Conservation (phyloP, 352 stramenopile species). For the Globisporangium carolinianum region DNA sequence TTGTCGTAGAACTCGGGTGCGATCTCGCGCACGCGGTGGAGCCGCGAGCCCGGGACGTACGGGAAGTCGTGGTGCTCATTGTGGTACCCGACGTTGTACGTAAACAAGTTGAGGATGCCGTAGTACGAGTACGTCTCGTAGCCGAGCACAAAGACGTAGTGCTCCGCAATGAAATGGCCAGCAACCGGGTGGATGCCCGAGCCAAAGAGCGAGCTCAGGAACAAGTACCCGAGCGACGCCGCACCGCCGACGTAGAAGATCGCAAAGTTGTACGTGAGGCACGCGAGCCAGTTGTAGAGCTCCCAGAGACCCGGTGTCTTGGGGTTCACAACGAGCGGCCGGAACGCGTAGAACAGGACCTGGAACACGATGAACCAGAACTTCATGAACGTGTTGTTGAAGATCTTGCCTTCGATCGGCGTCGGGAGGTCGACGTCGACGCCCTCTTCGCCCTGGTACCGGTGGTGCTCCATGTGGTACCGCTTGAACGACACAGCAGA, state of each 20-base stretch:
- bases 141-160: slow-evolving; percentile 94
- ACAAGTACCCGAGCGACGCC: slow-evolving; percentile 87
- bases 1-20: slow-evolving; percentile 95
- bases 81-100: slow-evolving; percentile 98
- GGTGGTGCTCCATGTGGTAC: slow-evolving; percentile 98
- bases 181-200: slow-evolving; percentile 93
- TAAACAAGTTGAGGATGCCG: slow-evolving; percentile 93
- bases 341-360: slow-evolving; percentile 90
- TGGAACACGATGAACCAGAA: slow-evolving; percentile 91
- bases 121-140: slow-evolving; percentile 99
- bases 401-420: slow-evolving; percentile 84
- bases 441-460: slow-evolving; percentile 91
- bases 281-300: slow-evolving; percentile 79
- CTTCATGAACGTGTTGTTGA: slow-evolving; percentile 85
- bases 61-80: slow-evolving; percentile 99
- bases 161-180: slow-evolving; percentile 97
- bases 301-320: slow-evolving; percentile 85
- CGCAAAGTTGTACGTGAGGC: slow-evolving; percentile 75
- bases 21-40: slow-evolving; percentile 88
- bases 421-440: slow-evolving; percentile 95
- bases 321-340: slow-evolving; percentile 90
- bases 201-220: slow-evolving; percentile 89
- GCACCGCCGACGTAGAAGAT: slow-evolving; percentile 82
- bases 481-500: slow-evolving; percentile 92
- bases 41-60: slow-evolving; percentile 82